Percentiles rank a stretch among this genome's conserved stretches.
These are phyloP conservation scores for Dactylellina parvicollis DNA, from an alignment of 2,329 filamentous ascomycete genomes.

Conservation along the genomic window DNA sequence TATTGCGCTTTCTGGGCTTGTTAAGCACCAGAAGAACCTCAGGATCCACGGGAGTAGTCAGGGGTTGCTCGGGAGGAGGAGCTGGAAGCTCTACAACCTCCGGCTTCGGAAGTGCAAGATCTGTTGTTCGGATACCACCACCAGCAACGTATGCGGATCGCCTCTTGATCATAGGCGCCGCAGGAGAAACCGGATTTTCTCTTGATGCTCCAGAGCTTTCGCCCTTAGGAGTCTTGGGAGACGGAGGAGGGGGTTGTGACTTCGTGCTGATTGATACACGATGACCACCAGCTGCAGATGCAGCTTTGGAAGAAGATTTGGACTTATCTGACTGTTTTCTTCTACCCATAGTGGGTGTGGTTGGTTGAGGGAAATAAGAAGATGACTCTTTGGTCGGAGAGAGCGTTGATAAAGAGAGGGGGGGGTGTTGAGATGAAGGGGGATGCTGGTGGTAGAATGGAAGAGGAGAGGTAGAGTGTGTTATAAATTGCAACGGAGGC, in stretches of 20 bases:
- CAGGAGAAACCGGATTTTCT: slow-evolving; percentile 37
- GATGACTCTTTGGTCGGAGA: slow-evolving; percentile 38
- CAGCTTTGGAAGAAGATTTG: slow-evolving; percentile 26
- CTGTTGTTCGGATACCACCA: slow-evolving; percentile 48
- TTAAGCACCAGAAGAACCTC: slow-evolving; percentile 43
- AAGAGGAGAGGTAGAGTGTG: slow-evolving; percentile 19
- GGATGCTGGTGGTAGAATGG: slow-evolving; percentile 15
- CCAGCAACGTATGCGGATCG: slow-evolving; percentile 49
- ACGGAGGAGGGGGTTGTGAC: slow-evolving; percentile 34
- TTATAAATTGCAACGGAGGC: slow-evolving; percentile 32
- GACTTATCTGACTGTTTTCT: slow-evolving; percentile 33
- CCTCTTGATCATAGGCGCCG: slow-evolving; percentile 45
- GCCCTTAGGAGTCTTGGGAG: slow-evolving; percentile 31
- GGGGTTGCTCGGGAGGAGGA: slow-evolving; percentile 21
- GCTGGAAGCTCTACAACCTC: slow-evolving; percentile 36
- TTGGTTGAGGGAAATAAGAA: slow-evolving; percentile 31
- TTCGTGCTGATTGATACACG: slow-evolving; percentile 35
- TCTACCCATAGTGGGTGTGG: slow-evolving; percentile 38
- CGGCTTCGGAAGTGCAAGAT: slow-evolving; percentile 48
- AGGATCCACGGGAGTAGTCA: slow-evolving; percentile 25
- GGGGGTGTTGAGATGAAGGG: slow-evolving; percentile 18
- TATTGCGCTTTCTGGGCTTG: slow-evolving; percentile 46
- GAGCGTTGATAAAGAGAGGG: background rate
- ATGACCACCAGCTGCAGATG: slow-evolving; percentile 18
- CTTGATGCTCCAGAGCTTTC: slow-evolving; percentile 11